Percentiles rank a stretch among this genome's conserved stretches.
Evolutionary conservation across 2,329 filamentous ascomycete species (phyloP).

Genomic region (Myriosclerotinia duriaeana): DNA sequence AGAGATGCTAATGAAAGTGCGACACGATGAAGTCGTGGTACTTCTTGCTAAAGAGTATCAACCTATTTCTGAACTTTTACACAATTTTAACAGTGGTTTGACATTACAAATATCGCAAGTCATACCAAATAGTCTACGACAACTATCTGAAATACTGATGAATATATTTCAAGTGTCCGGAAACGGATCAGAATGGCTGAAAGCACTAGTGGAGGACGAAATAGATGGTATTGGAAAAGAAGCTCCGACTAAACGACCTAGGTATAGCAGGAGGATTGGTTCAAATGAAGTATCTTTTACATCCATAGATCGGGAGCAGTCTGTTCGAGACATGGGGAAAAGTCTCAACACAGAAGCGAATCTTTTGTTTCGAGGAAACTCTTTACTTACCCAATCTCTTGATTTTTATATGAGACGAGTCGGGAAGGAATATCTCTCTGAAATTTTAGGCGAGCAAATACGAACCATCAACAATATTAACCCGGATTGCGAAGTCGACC

Average conservation of each 20-base stretch:
- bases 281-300: slow-evolving; percentile 66
- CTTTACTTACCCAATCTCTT: slow-evolving; percentile 85
- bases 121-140: slow-evolving; percentile 73
- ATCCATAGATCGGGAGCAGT: slow-evolving; percentile 63
- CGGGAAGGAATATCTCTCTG: slow-evolving; percentile 88
- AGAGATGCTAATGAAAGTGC: slow-evolving; percentile 79
- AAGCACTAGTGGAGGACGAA: slow-evolving; percentile 90
- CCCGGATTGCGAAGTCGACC: slow-evolving; percentile 92
- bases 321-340: slow-evolving; percentile 75
- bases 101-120: slow-evolving; percentile 81
- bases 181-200: slow-evolving; percentile 82
- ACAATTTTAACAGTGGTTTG: slow-evolving; percentile 78
- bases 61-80: slow-evolving; percentile 76
- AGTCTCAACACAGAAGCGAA: slow-evolving; percentile 86
- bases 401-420: slow-evolving; percentile 95
- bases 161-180: slow-evolving; percentile 96
- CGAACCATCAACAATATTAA: slow-evolving; percentile 87
- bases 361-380: slow-evolving; percentile 91
- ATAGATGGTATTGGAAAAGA: slow-evolving; percentile 91
- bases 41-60: slow-evolving; percentile 84
- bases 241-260: slow-evolving; percentile 68
- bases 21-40: slow-evolving; percentile 86
- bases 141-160: slow-evolving; percentile 80
- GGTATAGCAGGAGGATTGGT: slow-evolving; percentile 68
- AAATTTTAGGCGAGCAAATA: slow-evolving; percentile 81